Conservation (phyloP, 257 asterid species). For the Solanum lignicaule region DNA sequence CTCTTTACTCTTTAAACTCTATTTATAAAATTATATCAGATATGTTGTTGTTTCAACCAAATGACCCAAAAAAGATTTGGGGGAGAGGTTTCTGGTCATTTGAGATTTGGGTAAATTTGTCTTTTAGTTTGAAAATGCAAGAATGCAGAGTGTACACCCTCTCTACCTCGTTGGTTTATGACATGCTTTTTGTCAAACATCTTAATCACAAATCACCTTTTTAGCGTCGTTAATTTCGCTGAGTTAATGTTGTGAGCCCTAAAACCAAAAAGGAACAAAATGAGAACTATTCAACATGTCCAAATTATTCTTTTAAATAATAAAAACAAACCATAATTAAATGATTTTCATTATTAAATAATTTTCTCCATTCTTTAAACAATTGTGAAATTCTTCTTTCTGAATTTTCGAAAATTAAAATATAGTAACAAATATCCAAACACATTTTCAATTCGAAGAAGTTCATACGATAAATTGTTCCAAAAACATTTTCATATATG, state of each 20-base stretch:
- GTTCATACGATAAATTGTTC: too few relatives aligned
- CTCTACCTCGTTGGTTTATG: constrained; percentile 20
- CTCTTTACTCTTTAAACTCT: too few relatives aligned
- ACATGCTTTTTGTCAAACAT: constrained; percentile 11
- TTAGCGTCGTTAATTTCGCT: not conserved
- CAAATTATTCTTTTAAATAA: not conserved
- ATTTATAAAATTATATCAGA: too few relatives aligned
- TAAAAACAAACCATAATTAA: not conserved
- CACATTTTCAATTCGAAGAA: not conserved
- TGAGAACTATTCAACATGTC: not conserved
- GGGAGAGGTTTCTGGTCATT: not conserved
- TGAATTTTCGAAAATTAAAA: not conserved
- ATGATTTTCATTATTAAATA: not conserved
- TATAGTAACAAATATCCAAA: not conserved
- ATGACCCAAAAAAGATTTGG: not conserved
- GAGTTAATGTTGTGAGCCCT: not conserved
- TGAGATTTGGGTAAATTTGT: not conserved
- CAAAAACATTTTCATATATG: not conserved
- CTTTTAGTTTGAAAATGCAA: not conserved
- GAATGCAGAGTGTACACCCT: constrained; percentile 6
- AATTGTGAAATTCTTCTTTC: too few relatives aligned
- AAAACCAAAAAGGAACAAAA: not conserved
- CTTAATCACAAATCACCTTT: constrained; percentile 22
- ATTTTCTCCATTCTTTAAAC: not conserved
- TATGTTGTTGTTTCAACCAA: too few relatives aligned